Percentiles rank a stretch among this genome's conserved stretches.
Conservation (phyloP, 73 alveolate genomes). For the Symbiodinium natans region DNA sequence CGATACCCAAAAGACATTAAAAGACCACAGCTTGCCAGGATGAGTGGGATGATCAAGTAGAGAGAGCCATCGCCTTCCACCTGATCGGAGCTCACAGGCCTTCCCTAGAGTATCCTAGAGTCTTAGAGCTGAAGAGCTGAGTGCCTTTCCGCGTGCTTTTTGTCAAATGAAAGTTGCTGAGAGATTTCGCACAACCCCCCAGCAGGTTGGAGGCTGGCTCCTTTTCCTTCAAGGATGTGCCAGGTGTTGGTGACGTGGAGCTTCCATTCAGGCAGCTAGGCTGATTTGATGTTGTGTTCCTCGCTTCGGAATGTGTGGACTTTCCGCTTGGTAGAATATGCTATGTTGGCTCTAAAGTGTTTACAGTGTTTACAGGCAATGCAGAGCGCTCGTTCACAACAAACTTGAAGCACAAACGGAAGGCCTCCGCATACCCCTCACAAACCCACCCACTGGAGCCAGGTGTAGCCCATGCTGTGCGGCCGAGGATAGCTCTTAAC, state of each 20-base stretch:
- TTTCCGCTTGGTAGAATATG: too few relatives aligned
- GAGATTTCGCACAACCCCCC: not conserved
- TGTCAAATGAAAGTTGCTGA: not conserved
- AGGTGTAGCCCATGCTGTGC: not conserved
- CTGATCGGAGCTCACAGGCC: slow-evolving; percentile 84
- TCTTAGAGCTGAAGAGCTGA: not conserved
- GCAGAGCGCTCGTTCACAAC: too few relatives aligned
- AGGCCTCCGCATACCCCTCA: too few relatives aligned
- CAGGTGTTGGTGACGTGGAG: not conserved
- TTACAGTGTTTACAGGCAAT: too few relatives aligned
- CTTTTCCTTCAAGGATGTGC: slow-evolving; percentile 22
- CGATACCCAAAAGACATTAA: too few relatives aligned
- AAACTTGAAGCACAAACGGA: too few relatives aligned
- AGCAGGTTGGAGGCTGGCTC: slow-evolving; percentile 60
- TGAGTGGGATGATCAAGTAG: slow-evolving; percentile 89
- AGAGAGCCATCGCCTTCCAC: slow-evolving; percentile 73
- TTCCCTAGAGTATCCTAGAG: too few relatives aligned
- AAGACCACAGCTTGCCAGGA: too few relatives aligned
- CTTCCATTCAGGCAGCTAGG: slow-evolving; percentile 59
- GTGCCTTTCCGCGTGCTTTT: not conserved
- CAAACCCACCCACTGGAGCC: too few relatives aligned
- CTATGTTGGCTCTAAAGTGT: too few relatives aligned
- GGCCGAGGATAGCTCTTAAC: slow-evolving; percentile 54
- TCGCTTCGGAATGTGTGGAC: not conserved
- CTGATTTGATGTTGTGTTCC: not conserved